Conservation (phyloP, 352 stramenopile species). For the Pythium utonaiense region DNA sequence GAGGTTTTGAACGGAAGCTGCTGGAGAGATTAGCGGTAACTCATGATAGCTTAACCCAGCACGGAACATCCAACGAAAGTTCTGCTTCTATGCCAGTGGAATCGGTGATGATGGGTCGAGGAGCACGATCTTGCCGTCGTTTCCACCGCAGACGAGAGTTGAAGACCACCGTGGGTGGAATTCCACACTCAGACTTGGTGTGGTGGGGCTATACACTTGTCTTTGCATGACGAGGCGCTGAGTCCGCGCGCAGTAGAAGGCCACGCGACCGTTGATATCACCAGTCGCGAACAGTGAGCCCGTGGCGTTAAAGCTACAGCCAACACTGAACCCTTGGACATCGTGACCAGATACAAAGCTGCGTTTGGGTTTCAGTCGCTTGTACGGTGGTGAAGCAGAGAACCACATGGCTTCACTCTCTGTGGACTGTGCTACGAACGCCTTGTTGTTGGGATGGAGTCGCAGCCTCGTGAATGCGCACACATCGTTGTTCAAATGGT, state of each 20-base stretch:
- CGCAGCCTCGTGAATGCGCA: slow-evolving; percentile 42
- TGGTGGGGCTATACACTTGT: slow-evolving; percentile 1
- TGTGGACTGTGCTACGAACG: slow-evolving; percentile 50
- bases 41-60: no score
- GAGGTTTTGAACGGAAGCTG: no score
- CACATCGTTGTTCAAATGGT: slow-evolving; percentile 46
- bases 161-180: slow-evolving; percentile 18
- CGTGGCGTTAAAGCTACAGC: slow-evolving; percentile 52
- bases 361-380: slow-evolving; percentile 27
- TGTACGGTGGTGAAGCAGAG: slow-evolving; percentile 42
- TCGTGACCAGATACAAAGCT: slow-evolving; percentile 30
- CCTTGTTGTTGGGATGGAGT: slow-evolving; percentile 32
- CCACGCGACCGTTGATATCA: slow-evolving; percentile 39
- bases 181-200: slow-evolving; percentile 2
- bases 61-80: no score
- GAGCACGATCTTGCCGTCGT: slow-evolving; percentile 8
- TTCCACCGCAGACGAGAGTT: slow-evolving; percentile 1
- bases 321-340: slow-evolving; percentile 39
- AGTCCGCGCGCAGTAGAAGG: slow-evolving; percentile 34
- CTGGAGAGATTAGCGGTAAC: no score
- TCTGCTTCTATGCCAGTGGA: no score
- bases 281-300: slow-evolving; percentile 42
- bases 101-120: slow-evolving; percentile 4
- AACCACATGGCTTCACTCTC: slow-evolving; percentile 39
- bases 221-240: slow-evolving; percentile 20